These are phyloP conservation scores for Taphrina populina DNA, from an alignment of 1,139 yeast species.

Conservation along the genomic window DNA sequence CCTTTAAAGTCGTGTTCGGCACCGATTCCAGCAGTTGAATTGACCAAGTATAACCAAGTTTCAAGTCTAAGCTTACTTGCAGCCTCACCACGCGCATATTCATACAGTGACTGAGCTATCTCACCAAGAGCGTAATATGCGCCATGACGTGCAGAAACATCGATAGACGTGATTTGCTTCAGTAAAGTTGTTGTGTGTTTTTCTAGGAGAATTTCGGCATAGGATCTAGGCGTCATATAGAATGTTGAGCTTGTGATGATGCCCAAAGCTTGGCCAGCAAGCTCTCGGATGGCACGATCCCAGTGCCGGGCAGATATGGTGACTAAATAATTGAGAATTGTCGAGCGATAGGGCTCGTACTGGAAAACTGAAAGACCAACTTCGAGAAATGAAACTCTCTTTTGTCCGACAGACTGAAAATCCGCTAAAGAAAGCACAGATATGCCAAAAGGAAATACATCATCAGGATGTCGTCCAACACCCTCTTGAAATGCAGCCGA, in stretches of 20 bases:
- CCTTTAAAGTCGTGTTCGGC: conserved; percentile 2
- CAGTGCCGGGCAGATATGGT: conserved; percentile 44
- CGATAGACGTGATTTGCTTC: not conserved
- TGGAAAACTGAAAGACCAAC: conserved; percentile 45
- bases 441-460: conserved; percentile 47
- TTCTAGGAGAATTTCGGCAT: not conserved
- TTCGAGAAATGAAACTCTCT: conserved; percentile 48
- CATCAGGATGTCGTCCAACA: conserved; percentile 63
- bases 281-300: conserved; percentile 49
- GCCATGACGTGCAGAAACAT: conserved; percentile 20
- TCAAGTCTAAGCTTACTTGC: too few species aligned
- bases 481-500: conserved; percentile 85
- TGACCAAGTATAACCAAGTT: not conserved
- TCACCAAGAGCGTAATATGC: conserved; percentile 8
- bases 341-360: conserved; percentile 36
- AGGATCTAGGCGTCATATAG: too few species aligned
- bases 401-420: conserved; percentile 50
- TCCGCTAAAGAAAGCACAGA: conserved; percentile 61
- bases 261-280: conserved; percentile 42
- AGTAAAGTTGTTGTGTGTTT: not conserved
- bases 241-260: not conserved
- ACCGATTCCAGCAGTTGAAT: not conserved
- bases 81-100: too few species aligned
- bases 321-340: conserved; percentile 46
- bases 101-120: too few species aligned